These are phyloP conservation scores for Coemansia aciculifera DNA, from an alignment of 192 early-diverging fungal species.

Conservation along the genomic window DNA sequence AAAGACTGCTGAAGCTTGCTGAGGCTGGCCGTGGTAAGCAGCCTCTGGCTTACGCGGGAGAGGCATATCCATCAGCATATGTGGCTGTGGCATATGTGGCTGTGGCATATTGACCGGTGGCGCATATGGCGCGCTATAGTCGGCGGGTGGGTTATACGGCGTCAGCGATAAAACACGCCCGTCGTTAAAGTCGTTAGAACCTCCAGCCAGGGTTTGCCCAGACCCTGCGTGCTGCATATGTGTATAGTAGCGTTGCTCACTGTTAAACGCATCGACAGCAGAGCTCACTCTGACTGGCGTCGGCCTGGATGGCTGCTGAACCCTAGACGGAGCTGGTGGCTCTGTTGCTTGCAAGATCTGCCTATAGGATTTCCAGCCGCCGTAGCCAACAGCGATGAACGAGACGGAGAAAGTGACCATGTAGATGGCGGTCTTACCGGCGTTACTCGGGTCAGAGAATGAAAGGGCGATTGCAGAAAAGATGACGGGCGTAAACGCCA, in stretches of 20 bases:
- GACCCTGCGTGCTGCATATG: conserved; percentile 4
- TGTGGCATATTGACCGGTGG: background rate
- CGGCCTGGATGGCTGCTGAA: background rate
- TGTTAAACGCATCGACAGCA: conserved; percentile 31
- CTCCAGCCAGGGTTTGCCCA: background rate
- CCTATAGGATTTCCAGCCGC: conserved; percentile 19
- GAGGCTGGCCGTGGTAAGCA: background rate
- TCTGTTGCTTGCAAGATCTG: conserved; percentile 15
- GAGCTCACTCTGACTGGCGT: conserved; percentile 2
- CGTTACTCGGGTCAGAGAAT: conserved; percentile 20
- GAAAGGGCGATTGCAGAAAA: conserved; percentile 37
- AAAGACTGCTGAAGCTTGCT: background rate
- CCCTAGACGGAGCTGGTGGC: background rate
- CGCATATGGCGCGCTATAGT: background rate
- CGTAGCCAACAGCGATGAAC: conserved; percentile 30
- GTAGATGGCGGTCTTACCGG: conserved; percentile 34
- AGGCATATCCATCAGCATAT: conserved; percentile 6
- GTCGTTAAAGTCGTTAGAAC: background rate
- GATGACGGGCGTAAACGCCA: conserved; percentile 34
- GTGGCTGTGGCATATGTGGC: background rate
- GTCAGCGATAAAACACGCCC: conserved; percentile 6
- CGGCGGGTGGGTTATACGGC: conserved; percentile 2
- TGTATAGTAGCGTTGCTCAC: conserved; percentile 22
- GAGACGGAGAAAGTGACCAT: conserved; percentile 24
- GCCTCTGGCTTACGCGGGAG: conserved; percentile 1